Evolutionary conservation across 148 eudicot genomes (phyloP), one percentile per base, ranked within the genome.

Genomic region (Fagopyrum homotropicum): DNA sequence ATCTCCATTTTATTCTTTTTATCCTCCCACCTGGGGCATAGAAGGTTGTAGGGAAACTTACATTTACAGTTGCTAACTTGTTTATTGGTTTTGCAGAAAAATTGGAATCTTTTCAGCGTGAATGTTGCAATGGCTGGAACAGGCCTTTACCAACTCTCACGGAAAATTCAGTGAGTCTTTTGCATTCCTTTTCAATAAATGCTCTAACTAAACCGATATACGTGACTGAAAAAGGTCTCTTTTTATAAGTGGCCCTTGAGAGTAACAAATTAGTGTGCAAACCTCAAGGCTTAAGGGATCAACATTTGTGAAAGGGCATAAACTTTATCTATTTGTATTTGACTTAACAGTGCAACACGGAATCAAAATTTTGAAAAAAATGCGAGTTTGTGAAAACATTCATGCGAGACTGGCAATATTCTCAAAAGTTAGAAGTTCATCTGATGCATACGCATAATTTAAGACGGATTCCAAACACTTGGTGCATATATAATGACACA

Each of bases 51-150:
- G 4, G 63, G 2, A 57, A 19, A 57, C 22, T 66, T 35, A 9
- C 54, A 74, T 15, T 64, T 50, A 30, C 59, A 45, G 45, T 12
- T n/a, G 48, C 22, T 29, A 45, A 50, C 19, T 56, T 69, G 74
- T 16, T 45, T 45, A 6, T 19, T 72, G 75, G 26, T 72, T 48
- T 47, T 86, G 77, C 93, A 89, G 98, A 93, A 93, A 56, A 93
- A 91, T 80, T 93, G 98, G 97, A 93, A 93, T 76, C 98, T 93
- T 56, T 93, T 93, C 74, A 89, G 98, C 49, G 98, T 93, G 60
- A 93, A 88, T 69, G 86, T 93, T 69, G 96, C 89, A 12, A 89
- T 93, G 98, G 89, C 89, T 19, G 90, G 88, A 69, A 93, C 98
- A 30, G 96, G 98, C 74, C 68, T 89, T 55, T 91, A 89, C 78